These are phyloP conservation scores for Puccinia horiana DNA, from an alignment of 1,284 basidiomycete genomes.

Conservation along the genomic window DNA sequence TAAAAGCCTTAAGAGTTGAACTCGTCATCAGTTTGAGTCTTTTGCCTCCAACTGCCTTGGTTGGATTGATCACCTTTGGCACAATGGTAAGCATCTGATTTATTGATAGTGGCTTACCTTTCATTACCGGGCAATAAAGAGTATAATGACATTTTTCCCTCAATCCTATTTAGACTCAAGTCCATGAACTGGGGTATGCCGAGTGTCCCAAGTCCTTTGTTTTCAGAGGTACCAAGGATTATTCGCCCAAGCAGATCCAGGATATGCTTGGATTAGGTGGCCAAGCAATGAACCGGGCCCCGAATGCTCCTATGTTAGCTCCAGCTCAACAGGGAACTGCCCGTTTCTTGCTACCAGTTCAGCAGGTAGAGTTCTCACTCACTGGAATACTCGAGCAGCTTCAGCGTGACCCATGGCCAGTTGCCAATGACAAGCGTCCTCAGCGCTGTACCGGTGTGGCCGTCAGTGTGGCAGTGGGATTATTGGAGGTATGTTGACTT, in stretches of 20 bases:
- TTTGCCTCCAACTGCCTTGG: conserved; percentile 88
- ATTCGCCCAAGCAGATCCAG: conserved; percentile 92
- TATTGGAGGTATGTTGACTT: conserved; percentile 71
- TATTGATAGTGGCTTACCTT: not conserved
- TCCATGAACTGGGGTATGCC: conserved; percentile 95
- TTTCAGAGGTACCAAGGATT: conserved; percentile 99
- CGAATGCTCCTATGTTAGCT: conserved; percentile 72
- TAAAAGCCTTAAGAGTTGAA: conserved; percentile 90
- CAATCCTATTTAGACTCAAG: conserved; percentile 72
- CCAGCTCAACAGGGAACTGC: conserved; percentile 69
- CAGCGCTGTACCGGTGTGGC: conserved; percentile 94
- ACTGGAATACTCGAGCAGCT: conserved; percentile 90
- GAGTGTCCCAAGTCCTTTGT: conserved; percentile 98
- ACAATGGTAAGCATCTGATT: conserved; percentile 73
- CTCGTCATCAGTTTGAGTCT: conserved; percentile 89
- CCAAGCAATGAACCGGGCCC: conserved; percentile 61
- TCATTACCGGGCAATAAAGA: not conserved
- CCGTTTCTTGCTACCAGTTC: conserved; percentile 88
- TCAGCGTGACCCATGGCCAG: conserved; percentile 92
- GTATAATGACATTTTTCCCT: conserved; percentile 3
- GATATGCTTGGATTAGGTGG: conserved; percentile 92
- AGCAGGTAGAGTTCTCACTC: conserved; percentile 93
- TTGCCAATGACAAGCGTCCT: conserved; percentile 91
- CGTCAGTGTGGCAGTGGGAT: conserved; percentile 87
- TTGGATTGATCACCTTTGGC: conserved; percentile 92